Evolutionary conservation across 164 flowering plant genomes (phyloP), one percentile per base, ranked within the genome.

Genomic region (Pachysandra terminalis): DNA sequence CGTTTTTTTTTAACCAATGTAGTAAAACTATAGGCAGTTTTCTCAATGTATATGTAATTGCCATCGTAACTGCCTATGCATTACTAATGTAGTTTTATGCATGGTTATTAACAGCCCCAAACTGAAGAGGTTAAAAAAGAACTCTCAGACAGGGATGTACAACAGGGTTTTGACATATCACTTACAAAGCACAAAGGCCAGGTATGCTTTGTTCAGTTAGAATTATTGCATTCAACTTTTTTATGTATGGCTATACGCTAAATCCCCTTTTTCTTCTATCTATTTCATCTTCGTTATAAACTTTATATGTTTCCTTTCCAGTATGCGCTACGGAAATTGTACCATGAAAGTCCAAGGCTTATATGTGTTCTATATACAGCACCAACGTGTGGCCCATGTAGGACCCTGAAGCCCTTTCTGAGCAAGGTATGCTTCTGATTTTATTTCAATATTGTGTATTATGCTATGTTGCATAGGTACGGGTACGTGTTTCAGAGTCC

Each of bases 301-400:
- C 68, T 69, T 54, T 17, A 9, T 51, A 58, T 73, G 62, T 59
- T 72, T 63, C 21, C 25, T 90, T 65, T 71, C 24, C 91, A 95
- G 99, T 95, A 95, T 81, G 93, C 99, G 63, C 79, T 95, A 32
- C 85, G 99, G 67, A 95, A 95, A 71, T 71, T 95, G 79, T 95
- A 95, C 73, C 99, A 95, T 75, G 97, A 92, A 76, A 95, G 99
- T 79, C 99, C 97, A 59, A 89, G 99, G 80, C 92, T 95, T 73
- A 64, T 95, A 59, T 89, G 91, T 73, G 99, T 92, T 32, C 85
- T 95, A 52, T 95, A 95, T 74, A 95, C 99, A 19, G 49, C 99
- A 65, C 99, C 99, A 61, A 90, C 96, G 45, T 95, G 99, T 73
- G 97, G 97, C 70, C 99, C 99, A 35, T 95, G 99, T 79, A 82